Evolutionary conservation across 139 green algal species (phyloP).

Genomic region (Picochlorum sp.): DNA sequence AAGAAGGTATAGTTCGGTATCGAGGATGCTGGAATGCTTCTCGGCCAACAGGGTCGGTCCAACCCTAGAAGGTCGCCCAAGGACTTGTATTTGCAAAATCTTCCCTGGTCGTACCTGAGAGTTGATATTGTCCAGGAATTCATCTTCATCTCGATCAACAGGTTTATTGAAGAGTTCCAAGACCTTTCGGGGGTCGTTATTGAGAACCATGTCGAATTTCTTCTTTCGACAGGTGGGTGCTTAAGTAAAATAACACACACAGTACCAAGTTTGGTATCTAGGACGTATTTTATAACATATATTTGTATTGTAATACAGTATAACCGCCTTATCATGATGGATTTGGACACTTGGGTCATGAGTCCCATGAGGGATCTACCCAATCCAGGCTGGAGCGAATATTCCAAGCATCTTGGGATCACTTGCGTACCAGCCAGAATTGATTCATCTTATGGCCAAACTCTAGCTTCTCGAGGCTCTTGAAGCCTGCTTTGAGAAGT

Average conservation of each 20-base stretch:
- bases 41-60: too few species aligned
- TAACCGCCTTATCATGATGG: too few species aligned
- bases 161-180: conserved; percentile 15
- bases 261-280: too few species aligned
- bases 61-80: too few species aligned
- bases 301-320: too few species aligned
- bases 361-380: too few species aligned
- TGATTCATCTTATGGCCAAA: conserved; percentile 5
- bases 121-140: conserved; percentile 7
- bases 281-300: too few species aligned
- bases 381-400: too few species aligned
- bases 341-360: too few species aligned
- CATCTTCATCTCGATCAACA: conserved; percentile 7
- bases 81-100: not conserved
- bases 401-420: not conserved
- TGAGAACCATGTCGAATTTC: conserved; percentile 7
- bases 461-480: not conserved
- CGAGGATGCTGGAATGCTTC: too few species aligned
- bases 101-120: not conserved
- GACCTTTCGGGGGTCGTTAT: conserved; percentile 9
- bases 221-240: not conserved
- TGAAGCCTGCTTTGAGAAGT: conserved; percentile 1
- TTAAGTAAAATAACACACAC: not conserved
- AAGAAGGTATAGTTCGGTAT: too few species aligned
- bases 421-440: not conserved